Base-by-base conservation (phyloP, 352 stramenopile species). In the Peronospora belbahrii region DNA sequence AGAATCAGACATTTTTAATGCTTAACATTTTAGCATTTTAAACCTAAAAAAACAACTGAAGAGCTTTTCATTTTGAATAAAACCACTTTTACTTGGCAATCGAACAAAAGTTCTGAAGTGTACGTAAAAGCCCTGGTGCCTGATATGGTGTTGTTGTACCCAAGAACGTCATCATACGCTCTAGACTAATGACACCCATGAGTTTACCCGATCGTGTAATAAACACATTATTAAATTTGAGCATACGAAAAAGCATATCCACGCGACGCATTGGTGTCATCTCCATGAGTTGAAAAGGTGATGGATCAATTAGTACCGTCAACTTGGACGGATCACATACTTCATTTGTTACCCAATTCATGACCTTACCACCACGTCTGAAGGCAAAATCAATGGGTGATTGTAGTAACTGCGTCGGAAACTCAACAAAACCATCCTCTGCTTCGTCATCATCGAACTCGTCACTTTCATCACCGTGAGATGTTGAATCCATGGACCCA, bases 201-300 rank as follows among this genome's bases (percentile, higher is more conserved):
- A 94, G 69, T 14, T 62, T 66, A 0, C 83, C 83, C 4, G 74
- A 87, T 9, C 82, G 76, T 48, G 83, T 85, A 24, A 95, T 75
- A 55, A 90, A 95, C 20, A 81, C 77, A 54, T 92, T 86, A 57
- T 90, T 91, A 42, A 95, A 71, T 53, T 89, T 92, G 34, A 95
- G 76, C 77, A 93, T 92, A 30, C 83, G 75, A 59, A 95, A 93
- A 18, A 95, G 59, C 54, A 86, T 52, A 47, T 95, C 81, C 19
- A 95, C 80, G 15, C 74, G 74, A 35, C 74, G 75, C 75, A 91
- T 88, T 5, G 75, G 65, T 33, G 77, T 91, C 77, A 87, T 88
- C 56, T 85, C 74, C 70, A 91, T 85, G 10, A 91, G 31, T 44
- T 88, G 75, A 52, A 91, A 87, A 14, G 80, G 80, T 42, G 75